phyloP scores from a whole-genome alignment of 1,284 basidiomycete species.

The Limonomyces culmigenus region DNA sequence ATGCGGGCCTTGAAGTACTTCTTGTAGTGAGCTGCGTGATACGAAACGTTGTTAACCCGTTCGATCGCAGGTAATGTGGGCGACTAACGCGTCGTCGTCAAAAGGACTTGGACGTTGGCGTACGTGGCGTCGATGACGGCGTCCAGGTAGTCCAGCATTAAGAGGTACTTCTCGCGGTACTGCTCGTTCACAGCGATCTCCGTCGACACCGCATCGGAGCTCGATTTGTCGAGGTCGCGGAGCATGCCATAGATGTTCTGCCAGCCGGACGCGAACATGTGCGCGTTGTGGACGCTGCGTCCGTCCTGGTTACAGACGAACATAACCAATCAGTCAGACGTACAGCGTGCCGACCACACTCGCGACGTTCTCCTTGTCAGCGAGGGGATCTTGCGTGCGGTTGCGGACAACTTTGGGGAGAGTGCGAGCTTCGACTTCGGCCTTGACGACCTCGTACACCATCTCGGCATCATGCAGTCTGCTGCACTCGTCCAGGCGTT shows the following conservation, averaged over 20 bases:
- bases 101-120: conserved; percentile 41
- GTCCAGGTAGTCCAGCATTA: conserved; percentile 43
- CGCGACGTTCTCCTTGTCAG: background rate
- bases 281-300: conserved; percentile 43
- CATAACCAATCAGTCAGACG: background rate
- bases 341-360: background rate
- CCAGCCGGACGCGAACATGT: conserved; percentile 65
- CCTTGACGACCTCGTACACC: conserved; percentile 34
- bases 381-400: background rate
- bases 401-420: background rate
- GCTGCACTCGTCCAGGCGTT: conserved; percentile 47
- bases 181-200: conserved; percentile 28
- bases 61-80: conserved; percentile 3
- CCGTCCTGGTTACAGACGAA: background rate
- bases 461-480: conserved; percentile 42
- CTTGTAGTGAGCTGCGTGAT: conserved; percentile 37
- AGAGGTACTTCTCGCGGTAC: conserved; percentile 41
- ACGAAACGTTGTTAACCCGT: conserved; percentile 7
- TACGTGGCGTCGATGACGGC: conserved; percentile 41
- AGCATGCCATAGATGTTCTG: conserved; percentile 41
- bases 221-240: conserved; percentile 29
- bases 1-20: conserved; percentile 41
- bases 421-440: conserved; percentile 34
- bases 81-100: conserved; percentile 42
- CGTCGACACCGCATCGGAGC: conserved; percentile 33